Conservation (phyloP, 2,329 filamentous ascomycete genomes). For the Trichoderma semiorbis region DNA sequence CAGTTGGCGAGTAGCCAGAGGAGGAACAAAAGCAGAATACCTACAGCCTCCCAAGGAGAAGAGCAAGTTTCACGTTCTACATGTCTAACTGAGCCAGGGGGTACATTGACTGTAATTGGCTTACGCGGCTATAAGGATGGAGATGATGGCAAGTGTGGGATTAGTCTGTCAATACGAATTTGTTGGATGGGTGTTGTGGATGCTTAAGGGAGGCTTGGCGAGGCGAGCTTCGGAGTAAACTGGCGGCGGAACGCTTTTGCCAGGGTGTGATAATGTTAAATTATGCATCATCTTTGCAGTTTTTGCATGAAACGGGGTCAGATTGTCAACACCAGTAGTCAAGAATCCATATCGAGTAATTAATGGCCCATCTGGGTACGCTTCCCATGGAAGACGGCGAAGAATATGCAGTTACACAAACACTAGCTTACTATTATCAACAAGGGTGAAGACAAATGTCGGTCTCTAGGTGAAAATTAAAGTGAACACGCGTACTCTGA, state of each 20-base stretch:
- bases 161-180: neutral
- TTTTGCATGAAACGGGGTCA: neutral
- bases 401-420: neutral
- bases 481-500: neutral
- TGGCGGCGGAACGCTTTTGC: neutral
- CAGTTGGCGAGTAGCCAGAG: neutral
- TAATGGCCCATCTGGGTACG: neutral
- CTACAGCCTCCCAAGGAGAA: too few species aligned
- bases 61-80: neutral
- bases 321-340: neutral
- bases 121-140: neutral
- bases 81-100: neutral
- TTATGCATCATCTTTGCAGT: neutral
- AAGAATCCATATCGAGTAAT: neutral
- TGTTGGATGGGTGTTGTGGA: neutral
- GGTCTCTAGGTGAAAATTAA: neutral
- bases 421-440: neutral
- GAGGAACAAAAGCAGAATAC: neutral
- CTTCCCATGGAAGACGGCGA: neutral
- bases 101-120: neutral
- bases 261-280: neutral
- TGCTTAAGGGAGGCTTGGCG: neutral
- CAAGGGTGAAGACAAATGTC: neutral
- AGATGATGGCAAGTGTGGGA: neutral
- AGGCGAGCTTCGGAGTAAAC: neutral